Evolutionary conservation across 2,329 filamentous ascomycete species (phyloP).

Genomic region (Cladosporium austrohemisphaericum): DNA sequence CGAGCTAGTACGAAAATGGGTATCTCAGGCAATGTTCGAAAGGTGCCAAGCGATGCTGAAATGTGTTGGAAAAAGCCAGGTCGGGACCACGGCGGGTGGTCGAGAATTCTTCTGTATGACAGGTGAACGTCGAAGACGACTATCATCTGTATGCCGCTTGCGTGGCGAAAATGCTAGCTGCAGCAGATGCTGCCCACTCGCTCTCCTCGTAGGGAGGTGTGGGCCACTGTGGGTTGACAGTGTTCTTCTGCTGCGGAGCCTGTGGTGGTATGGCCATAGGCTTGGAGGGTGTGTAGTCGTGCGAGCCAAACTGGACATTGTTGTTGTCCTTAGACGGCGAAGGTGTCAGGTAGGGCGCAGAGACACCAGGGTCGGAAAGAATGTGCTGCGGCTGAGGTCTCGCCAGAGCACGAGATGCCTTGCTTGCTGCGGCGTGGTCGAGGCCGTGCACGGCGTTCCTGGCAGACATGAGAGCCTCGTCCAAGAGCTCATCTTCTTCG

Average conservation of each 20-base stretch:
- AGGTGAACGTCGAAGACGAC: too few relatives aligned
- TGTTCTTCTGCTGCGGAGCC: constrained; percentile 47
- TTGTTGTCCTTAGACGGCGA: constrained; percentile 81
- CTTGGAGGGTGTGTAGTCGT: constrained; percentile 61
- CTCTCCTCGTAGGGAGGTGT: constrained; percentile 93
- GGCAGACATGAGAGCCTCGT: constrained; percentile 79
- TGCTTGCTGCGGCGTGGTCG: constrained; percentile 43
- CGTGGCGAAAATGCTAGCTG: constrained; percentile 76
- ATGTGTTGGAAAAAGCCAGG: constrained; percentile 9
- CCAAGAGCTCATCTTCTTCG: constrained; percentile 92
- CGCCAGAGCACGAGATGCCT: constrained; percentile 5
- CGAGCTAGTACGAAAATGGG: constrained; percentile 10
- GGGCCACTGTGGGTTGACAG: constrained; percentile 71
- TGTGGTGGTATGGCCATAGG: constrained; percentile 66
- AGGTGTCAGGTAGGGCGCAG: constrained; percentile 59
- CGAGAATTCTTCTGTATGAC: not conserved
- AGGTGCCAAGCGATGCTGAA: constrained; percentile 13
- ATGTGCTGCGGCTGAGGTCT: constrained; percentile 50
- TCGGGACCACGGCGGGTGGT: not conserved
- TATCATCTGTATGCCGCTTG: constrained; percentile 46
- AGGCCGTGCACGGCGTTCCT: constrained; percentile 70
- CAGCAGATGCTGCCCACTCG: constrained; percentile 82
- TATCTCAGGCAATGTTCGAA: constrained; percentile 9
- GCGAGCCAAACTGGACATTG: constrained; percentile 66
- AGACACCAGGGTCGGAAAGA: constrained; percentile 58